Percentiles rank a stretch among this genome's conserved stretches.
These are phyloP conservation scores for Fusarium ambrosium DNA, from an alignment of 2,329 filamentous ascomycete genomes.

Conservation along the genomic window DNA sequence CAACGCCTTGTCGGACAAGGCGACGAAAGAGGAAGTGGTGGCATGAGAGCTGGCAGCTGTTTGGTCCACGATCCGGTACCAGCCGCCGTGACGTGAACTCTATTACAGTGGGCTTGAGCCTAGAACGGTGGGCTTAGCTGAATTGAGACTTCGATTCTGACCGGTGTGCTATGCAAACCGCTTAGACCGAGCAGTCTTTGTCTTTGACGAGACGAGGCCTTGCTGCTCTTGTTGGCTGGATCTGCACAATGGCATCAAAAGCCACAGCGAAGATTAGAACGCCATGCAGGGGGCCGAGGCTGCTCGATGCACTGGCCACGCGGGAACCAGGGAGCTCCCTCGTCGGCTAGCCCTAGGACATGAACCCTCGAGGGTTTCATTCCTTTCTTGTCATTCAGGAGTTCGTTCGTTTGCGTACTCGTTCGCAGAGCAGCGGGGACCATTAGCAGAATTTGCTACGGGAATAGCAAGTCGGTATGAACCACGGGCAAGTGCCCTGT, in stretches of 20 bases:
- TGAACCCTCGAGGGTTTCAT: conserved; percentile 22
- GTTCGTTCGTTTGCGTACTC: conserved; percentile 12
- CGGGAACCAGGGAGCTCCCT: conserved; percentile 42
- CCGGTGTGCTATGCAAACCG: conserved; percentile 13
- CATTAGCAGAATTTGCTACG: conserved; percentile 2
- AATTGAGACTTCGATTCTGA: conserved; percentile 9
- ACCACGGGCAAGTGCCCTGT: conserved; percentile 6
- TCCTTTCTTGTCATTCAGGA: conserved; percentile 26
- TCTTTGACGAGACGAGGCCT: neutral
- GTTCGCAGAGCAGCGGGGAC: conserved; percentile 4
- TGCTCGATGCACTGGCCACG: conserved; percentile 39
- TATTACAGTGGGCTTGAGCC: conserved; percentile 25
- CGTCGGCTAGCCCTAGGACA: conserved; percentile 34
- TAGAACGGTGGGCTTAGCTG: conserved; percentile 31
- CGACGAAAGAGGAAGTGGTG: conserved; percentile 39
- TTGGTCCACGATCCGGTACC: conserved; percentile 29
- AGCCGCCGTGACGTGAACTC: conserved; percentile 39
- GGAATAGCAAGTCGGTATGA: neutral
- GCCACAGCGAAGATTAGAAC: conserved; percentile 16
- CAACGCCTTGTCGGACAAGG: conserved; percentile 33
- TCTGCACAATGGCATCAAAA: conserved; percentile 31
- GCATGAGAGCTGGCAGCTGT: conserved; percentile 21
- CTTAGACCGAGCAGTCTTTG: conserved; percentile 11
- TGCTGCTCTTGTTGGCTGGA: conserved; percentile 12
- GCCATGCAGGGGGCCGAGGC: conserved; percentile 19